These are phyloP conservation scores for Aspergillus nanangensis DNA, from an alignment of 495 filamentous ascomycete species.

Conservation along the genomic window DNA sequence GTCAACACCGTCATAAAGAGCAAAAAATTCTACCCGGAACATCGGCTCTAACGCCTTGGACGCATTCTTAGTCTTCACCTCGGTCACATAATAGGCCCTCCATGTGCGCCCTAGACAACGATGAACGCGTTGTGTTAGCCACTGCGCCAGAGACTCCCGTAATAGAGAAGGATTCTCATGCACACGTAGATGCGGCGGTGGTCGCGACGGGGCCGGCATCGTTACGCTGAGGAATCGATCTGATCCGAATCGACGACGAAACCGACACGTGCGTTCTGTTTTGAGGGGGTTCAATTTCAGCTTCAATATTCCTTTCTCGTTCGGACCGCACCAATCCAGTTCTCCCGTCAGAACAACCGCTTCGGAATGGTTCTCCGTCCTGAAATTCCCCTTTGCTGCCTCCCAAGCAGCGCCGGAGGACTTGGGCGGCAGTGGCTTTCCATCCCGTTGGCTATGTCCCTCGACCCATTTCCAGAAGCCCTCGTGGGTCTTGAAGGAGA, in stretches of 20 bases:
- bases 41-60: constrained; percentile 24
- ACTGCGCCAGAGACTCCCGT: constrained; percentile 32
- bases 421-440: constrained; percentile 31
- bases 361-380: constrained; percentile 33
- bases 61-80: constrained; percentile 33
- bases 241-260: constrained; percentile 44
- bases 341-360: constrained; percentile 38
- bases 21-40: constrained; percentile 50
- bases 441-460: constrained; percentile 23
- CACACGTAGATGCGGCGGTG: constrained; percentile 30
- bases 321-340: constrained; percentile 33
- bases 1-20: constrained; percentile 42
- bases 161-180: constrained; percentile 20
- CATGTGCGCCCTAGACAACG: constrained; percentile 39
- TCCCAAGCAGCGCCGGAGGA: constrained; percentile 39
- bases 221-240: constrained; percentile 43
- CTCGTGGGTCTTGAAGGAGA: constrained; percentile 25
- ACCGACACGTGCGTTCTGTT: constrained; percentile 39
- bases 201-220: constrained; percentile 31
- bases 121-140: constrained; percentile 40
- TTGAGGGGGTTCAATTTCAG: constrained; percentile 39
- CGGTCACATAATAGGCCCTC: constrained; percentile 44
- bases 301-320: constrained; percentile 35
- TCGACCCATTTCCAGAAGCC: constrained; percentile 38
- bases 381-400: constrained; percentile 27